Evolutionary conservation across 73 alveolate genomes (phyloP).

Genomic region (Paraurostyla sp.): DNA sequence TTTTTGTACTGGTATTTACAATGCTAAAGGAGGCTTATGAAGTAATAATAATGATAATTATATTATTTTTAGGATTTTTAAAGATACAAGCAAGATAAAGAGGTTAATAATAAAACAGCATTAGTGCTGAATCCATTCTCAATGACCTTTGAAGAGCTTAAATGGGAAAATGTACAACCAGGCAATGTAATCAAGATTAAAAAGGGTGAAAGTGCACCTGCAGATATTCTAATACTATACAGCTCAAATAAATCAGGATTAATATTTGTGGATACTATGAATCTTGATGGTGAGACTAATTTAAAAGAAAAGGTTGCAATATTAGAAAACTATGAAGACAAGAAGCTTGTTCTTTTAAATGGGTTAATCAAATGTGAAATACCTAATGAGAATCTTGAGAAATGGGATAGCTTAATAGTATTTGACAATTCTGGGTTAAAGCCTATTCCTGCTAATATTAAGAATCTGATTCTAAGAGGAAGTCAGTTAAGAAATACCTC

Average conservation of each 20-base stretch:
- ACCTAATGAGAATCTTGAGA: constrained; percentile 67
- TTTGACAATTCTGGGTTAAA: constrained; percentile 37
- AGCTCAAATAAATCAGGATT: constrained; percentile 64
- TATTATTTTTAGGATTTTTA: constrained; percentile 64
- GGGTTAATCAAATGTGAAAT: constrained; percentile 62
- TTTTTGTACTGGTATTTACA: constrained; percentile 86
- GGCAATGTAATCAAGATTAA: constrained; percentile 68
- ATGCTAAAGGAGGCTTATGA: constrained; percentile 93
- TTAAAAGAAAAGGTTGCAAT: constrained; percentile 79
- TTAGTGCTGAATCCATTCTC: constrained; percentile 28
- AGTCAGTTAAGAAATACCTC: constrained; percentile 87
- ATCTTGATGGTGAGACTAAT: constrained; percentile 95
- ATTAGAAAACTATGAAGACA: constrained; percentile 9
- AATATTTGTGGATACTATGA: constrained; percentile 88
- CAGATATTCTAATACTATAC: constrained; percentile 76
- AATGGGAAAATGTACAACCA: constrained; percentile 70
- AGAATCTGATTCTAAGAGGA: constrained; percentile 91
- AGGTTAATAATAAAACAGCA: constrained; percentile 69
- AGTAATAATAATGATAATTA: background rate
- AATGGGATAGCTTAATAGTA: constrained; percentile 65
- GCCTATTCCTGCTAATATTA: constrained; percentile 49
- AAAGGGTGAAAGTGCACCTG: constrained; percentile 82
- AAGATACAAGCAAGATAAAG: constrained; percentile 83
- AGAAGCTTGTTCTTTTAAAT: background rate
- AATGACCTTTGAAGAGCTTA: constrained; percentile 70